Evolutionary conservation across 1,284 basidiomycete genomes (phyloP).

Genomic region (Termitomyces sp.): DNA sequence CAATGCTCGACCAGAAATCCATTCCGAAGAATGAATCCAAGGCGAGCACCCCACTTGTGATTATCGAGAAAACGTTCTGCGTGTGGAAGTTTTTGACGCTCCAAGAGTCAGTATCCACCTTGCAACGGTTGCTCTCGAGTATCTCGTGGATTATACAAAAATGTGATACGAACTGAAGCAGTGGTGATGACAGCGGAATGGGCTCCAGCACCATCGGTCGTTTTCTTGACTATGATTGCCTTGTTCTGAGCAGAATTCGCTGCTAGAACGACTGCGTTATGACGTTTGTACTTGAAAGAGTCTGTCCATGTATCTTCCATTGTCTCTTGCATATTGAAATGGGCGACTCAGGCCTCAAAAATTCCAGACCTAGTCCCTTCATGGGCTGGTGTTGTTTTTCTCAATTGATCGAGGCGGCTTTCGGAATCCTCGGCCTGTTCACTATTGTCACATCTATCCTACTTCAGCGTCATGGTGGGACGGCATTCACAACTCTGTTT

Average conservation of each 20-base stretch:
- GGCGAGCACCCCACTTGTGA: not conserved
- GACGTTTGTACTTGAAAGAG: constrained; percentile 8
- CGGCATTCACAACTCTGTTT: constrained; percentile 22
- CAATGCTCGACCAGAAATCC: not conserved
- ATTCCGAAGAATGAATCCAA: not conserved
- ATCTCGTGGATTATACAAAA: not conserved
- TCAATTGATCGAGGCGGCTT: not conserved
- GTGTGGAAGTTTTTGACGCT: constrained; percentile 12
- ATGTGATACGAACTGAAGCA: constrained; percentile 32
- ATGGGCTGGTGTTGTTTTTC: constrained; percentile 5
- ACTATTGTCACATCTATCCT: constrained; percentile 13
- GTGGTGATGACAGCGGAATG: constrained; percentile 73
- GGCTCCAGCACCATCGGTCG: constrained; percentile 68
- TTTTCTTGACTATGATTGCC: constrained; percentile 37
- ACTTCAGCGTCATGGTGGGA: constrained; percentile 21
- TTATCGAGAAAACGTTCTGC: constrained; percentile 1
- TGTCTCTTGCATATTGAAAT: not conserved
- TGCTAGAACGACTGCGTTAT: constrained; percentile 8
- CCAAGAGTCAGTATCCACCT: constrained; percentile 5
- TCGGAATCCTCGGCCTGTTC: constrained; percentile 4
- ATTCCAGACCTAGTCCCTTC: not conserved
- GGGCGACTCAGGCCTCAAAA: not conserved
- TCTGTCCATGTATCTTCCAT: not conserved
- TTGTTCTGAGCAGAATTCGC: not conserved
- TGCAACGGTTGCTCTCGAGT: not conserved